Percentiles rank a stretch among this genome's conserved stretches.
phyloP scores from a whole-genome alignment of 306 rosid genomes.

The Ziziphus jujuba region DNA sequence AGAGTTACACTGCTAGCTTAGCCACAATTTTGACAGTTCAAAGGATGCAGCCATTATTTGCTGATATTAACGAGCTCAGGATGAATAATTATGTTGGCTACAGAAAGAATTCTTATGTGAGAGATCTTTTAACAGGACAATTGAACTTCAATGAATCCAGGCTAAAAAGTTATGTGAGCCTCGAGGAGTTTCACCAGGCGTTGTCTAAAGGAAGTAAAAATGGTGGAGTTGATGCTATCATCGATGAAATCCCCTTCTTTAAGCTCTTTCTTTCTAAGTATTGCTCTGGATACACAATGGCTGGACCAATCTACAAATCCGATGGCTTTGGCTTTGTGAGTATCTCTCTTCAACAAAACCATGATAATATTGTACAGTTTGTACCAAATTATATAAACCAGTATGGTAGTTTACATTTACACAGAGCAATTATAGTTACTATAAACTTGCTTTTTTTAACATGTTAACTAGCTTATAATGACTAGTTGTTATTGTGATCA shows the following conservation, averaged over 20 bases:
- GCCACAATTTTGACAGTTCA: too few relatives aligned
- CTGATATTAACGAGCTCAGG: conserved; percentile 29
- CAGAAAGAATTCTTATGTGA: conserved; percentile 20
- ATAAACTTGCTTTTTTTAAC: too few relatives aligned
- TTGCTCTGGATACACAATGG: conserved; percentile 28
- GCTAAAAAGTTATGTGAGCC: conserved; percentile 15
- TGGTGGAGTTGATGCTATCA: conserved; percentile 48
- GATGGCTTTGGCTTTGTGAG: conserved; percentile 55
- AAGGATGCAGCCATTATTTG: too few relatives aligned
- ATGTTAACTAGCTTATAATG: too few relatives aligned
- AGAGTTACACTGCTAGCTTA: too few relatives aligned
- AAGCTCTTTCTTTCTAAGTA: conserved; percentile 38
- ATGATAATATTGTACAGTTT: too few relatives aligned
- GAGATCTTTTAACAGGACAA: conserved; percentile 15
- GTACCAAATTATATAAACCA: too few relatives aligned
- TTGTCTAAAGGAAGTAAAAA: conserved; percentile 33
- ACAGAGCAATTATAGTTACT: too few relatives aligned
- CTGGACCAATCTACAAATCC: conserved; percentile 47
- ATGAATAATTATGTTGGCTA: conserved; percentile 33
- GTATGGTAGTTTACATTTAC: too few relatives aligned
- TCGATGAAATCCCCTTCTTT: conserved; percentile 39
- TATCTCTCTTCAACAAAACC: not conserved
- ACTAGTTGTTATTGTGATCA: too few relatives aligned
- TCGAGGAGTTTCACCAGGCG: conserved; percentile 30
- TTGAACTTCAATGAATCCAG: conserved; percentile 24